Evolutionary conservation across 352 stramenopile genomes (phyloP), one percentile per base, ranked within the genome.

Genomic region (Phytophthora litchii): DNA sequence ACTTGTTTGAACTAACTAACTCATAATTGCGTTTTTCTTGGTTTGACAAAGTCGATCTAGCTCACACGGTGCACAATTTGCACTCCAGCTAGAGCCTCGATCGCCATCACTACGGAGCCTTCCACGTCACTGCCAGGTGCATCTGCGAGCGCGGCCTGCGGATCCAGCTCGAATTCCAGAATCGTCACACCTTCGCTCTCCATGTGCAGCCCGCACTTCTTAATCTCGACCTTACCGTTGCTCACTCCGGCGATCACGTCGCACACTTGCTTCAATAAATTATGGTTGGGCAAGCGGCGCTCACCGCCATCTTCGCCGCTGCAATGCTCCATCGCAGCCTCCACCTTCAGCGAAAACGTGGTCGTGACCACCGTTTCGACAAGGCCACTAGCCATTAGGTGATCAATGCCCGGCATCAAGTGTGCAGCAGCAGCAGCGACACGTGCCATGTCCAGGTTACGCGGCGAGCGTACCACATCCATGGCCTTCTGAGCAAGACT

Each of bases 211-310:
- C 83, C 85, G 40, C 81, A 94, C 52, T 89, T 89, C 48, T 91
- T 91, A 44, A 94, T 92, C 76, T 88, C 83, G 21, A 92, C 78
- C 35, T 76, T 72, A 9, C 80, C 77, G 17, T 76, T 68, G 40
- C 72, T 80, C 50, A 86, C 69, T 29, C 72, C 55, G 4, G 70
- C 75, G 36, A 94, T 91, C 50, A 92, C 78, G 41, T 94, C 83
- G 61, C 81, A 92, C 34, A 94, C 67, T 60, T 91, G 72, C 64
- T 92, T 89, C 60, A 94, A 83, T 77, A 94, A 83, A 69, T 92
- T 86, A 84, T 94, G 85, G 62, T 92, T 91, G 16, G 83, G 83
- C 44, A 89, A 64, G 23, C 76, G 74, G 25, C 74, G 74, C 36
- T 87, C 79, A n/a, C 64, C 64, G 19, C 74, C 70, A 46, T 67